Conservation (phyloP, 1,284 basidiomycete genomes). For the Volvariella volvacea region DNA sequence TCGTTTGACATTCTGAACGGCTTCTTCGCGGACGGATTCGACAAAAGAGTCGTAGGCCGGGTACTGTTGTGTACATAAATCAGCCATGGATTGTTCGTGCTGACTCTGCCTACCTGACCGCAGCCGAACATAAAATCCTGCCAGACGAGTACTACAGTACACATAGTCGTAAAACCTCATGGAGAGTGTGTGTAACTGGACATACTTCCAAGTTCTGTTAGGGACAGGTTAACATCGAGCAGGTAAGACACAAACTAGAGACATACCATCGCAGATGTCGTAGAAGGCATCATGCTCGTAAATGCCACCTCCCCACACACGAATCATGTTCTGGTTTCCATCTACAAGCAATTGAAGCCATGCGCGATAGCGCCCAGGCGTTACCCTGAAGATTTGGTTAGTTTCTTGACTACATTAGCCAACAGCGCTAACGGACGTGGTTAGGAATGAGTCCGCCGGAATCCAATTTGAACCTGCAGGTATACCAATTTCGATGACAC, state of each 20-base stretch:
- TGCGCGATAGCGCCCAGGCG: conserved; percentile 50
- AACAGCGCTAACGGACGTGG: conserved; percentile 43
- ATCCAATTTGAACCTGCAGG: conserved; percentile 95
- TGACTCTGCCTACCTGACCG: conserved; percentile 50
- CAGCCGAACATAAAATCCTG: conserved; percentile 89
- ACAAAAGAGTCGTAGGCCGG: conserved; percentile 73
- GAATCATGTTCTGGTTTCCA: conserved; percentile 81
- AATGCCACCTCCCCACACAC: conserved; percentile 82
- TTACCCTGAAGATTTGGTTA: conserved; percentile 30
- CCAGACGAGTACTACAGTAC: conserved; percentile 69
- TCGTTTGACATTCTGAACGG: conserved; percentile 66
- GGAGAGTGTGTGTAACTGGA: conserved; percentile 16
- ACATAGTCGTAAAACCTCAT: no score
- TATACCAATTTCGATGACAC: conserved; percentile 2
- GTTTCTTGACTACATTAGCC: neutral
- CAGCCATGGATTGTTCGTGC: conserved; percentile 1
- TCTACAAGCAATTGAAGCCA: conserved; percentile 73
- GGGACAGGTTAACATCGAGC: conserved; percentile 3
- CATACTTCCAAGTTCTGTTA: conserved; percentile 59
- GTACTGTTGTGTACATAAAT: conserved; percentile 38
- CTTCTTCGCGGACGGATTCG: conserved; percentile 60
- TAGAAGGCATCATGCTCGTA: conserved; percentile 79
- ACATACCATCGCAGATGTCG: conserved; percentile 68
- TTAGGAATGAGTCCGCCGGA: conserved; percentile 83
- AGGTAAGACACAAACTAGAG: conserved; percentile 1